Evolutionary conservation across 2,329 filamentous ascomycete species (phyloP), one percentile per base, ranked within the genome.

Genomic region (Scedosporium apiospermum): DNA sequence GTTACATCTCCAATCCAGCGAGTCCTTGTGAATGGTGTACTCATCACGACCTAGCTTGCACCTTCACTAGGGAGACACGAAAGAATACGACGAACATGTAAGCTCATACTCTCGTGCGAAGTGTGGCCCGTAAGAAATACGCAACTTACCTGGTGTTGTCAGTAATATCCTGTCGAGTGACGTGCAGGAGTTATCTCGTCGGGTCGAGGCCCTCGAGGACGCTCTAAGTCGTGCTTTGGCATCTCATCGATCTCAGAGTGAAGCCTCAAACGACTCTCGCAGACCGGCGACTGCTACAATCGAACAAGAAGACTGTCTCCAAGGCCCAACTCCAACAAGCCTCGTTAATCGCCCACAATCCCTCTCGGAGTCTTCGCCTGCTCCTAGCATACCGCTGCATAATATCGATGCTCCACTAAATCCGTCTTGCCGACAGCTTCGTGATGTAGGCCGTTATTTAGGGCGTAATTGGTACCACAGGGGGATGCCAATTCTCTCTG

Each of bases 401-500:
- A 3, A 16, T 4, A 23, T 9, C 38, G 21, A 1, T 58, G 60
- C 27, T 44, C 62, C n/a, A 53, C 9, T 4, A 57, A 58, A 14
- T 61, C 6, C 64, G 62, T 14, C 65, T 64, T 2, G 74, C 75
- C 9, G 74, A 75, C 18, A 71, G 81, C 3, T 76, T 80, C 67
- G 81, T 80, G 51, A 55, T 65, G 77, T 77, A 3, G 79, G 80
- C 0, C 72, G 75, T 57, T 73, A 78, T 62, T 69, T 82, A 9
- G 80, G 80, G 9, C 73, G 74, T 12, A 76, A 81, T 38, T 80
- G 76, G 66, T 70, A 76, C 6, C 73, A 76, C 58, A 79, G 77
- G 14, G 79, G 81, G 6, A 75, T 82, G 1, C 81, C 80, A 0
- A 75, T 81, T 49, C 74, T 83, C 49, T 78, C 80, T 0, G 68